phyloP scores from a whole-genome alignment of 1,139 yeast species.

The Magnusiomyces ingens region DNA sequence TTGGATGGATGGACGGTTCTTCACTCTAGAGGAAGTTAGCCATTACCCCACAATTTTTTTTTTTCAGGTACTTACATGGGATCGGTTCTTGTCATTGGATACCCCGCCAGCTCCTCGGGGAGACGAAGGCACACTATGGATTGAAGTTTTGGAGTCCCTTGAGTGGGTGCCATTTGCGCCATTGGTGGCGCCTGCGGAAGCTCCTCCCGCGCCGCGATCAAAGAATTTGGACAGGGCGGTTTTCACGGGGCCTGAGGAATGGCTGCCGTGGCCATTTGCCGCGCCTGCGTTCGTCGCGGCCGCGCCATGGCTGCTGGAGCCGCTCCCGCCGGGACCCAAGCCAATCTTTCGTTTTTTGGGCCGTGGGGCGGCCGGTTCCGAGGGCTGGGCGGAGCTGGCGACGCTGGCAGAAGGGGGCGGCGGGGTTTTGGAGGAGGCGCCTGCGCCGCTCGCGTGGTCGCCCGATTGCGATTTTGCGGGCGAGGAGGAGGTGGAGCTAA shows the following conservation, averaged over 20 bases:
- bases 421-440: background rate
- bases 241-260: conserved; percentile 17
- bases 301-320: too few relatives aligned
- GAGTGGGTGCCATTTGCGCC: conserved; percentile 10
- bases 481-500: conserved; percentile 13
- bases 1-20: background rate
- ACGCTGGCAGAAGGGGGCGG: background rate
- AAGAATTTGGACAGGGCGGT: conserved; percentile 27
- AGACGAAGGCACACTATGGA: too few relatives aligned
- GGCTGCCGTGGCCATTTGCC: too few relatives aligned
- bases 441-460: conserved; percentile 10
- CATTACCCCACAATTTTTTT: background rate
- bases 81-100: too few relatives aligned
- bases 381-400: too few relatives aligned
- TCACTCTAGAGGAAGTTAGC: background rate
- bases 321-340: background rate
- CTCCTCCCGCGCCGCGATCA: conserved; percentile 22
- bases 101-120: too few relatives aligned
- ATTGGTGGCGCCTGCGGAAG: conserved; percentile 21
- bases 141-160: too few relatives aligned
- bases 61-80: background rate
- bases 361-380: too few relatives aligned
- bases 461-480: conserved; percentile 17
- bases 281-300: too few relatives aligned
- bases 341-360: conserved; percentile 1